phyloP scores from a whole-genome alignment of 2,329 filamentous ascomycete genomes.

The Ophioceras dolichostomum region DNA sequence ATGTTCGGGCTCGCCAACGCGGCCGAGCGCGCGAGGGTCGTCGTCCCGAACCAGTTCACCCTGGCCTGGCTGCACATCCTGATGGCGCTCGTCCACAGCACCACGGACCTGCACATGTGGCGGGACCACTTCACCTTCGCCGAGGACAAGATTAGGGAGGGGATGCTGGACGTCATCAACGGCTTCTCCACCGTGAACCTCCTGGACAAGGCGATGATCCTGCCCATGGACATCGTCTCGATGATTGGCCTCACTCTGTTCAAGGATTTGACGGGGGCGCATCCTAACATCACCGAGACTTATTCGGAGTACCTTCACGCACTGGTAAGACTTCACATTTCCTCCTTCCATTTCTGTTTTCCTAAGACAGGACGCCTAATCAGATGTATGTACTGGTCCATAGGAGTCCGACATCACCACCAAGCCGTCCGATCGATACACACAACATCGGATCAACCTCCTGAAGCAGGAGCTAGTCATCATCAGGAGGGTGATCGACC shows the following conservation, averaged over 20 bases:
- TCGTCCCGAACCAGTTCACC: slow-evolving; percentile 22
- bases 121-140: slow-evolving; percentile 16
- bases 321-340: slow-evolving; percentile 19
- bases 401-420: slow-evolving; percentile 27
- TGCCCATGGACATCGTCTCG: slow-evolving; percentile 29
- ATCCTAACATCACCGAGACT: slow-evolving; percentile 24
- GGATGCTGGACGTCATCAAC: slow-evolving; percentile 23
- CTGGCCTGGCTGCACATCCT: slow-evolving; percentile 29
- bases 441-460: slow-evolving; percentile 26
- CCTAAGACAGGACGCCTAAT: slow-evolving; percentile 7
- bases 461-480: slow-evolving; percentile 24
- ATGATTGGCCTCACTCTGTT: slow-evolving; percentile 25
- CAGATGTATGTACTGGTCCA: background rate
- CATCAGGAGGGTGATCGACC: slow-evolving; percentile 21
- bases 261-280: slow-evolving; percentile 22
- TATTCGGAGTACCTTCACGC: slow-evolving; percentile 28
- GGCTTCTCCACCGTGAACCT: slow-evolving; percentile 18
- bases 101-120: slow-evolving; percentile 4
- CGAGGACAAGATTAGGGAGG: slow-evolving; percentile 17
- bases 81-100: slow-evolving; percentile 20
- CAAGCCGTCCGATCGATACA: slow-evolving; percentile 25
- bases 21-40: slow-evolving; percentile 15
- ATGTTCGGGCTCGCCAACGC: slow-evolving; percentile 14
- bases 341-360: background rate
- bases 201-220: slow-evolving; percentile 21